phyloP scores from a whole-genome alignment of 345 rosid genomes.

The Hibiscus tridactylites region DNA sequence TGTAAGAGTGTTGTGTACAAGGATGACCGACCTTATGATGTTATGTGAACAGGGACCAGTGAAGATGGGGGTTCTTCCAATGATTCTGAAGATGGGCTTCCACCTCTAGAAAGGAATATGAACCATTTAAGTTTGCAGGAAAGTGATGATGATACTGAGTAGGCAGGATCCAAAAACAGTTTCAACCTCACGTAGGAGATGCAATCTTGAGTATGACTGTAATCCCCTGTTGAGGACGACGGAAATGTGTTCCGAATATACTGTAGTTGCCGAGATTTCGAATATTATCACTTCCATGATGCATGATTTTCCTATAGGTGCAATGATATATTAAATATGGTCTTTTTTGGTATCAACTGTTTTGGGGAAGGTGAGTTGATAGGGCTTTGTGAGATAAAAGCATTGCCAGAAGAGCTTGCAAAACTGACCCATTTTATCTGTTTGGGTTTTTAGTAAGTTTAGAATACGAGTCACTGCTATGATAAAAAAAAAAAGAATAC shows the following conservation, averaged over 20 bases:
- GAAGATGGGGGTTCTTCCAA: slow-evolving; percentile 36
- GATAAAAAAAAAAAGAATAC: no score
- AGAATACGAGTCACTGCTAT: no score
- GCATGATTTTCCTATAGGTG: not conserved
- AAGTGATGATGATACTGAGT: slow-evolving; percentile 52
- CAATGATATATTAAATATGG: not conserved
- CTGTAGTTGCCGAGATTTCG: not conserved
- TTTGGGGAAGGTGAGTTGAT: no score
- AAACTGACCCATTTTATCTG: no score
- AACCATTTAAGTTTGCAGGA: slow-evolving; percentile 56
- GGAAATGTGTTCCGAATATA: not conserved
- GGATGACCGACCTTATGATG: slow-evolving; percentile 5
- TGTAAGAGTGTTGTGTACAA: not conserved
- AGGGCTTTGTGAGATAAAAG: no score
- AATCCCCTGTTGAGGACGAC: not conserved
- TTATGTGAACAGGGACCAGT: slow-evolving; percentile 14
- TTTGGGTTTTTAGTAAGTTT: no score
- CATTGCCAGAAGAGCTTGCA: no score
- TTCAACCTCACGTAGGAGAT: not conserved
- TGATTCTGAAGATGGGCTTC: slow-evolving; percentile 74
- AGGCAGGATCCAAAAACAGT: not conserved
- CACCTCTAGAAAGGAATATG: slow-evolving; percentile 76
- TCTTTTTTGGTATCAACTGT: not conserved
- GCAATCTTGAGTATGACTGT: not conserved
- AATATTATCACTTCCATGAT: not conserved